phyloP scores from a whole-genome alignment of 2,329 filamentous ascomycete genomes.

The Microcyclospora tardicrescens region DNA sequence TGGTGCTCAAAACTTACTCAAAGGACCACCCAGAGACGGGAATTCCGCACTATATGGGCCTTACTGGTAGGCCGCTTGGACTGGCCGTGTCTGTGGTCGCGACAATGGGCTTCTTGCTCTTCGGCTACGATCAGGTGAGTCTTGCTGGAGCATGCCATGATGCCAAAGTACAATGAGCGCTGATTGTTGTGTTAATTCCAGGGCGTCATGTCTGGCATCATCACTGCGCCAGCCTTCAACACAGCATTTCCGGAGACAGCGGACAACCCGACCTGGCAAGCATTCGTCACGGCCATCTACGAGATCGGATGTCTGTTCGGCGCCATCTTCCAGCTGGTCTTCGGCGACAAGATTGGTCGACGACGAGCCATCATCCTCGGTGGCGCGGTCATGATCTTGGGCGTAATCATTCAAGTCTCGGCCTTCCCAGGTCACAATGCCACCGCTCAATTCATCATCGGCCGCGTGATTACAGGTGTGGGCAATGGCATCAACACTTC shows the following conservation, averaged over 20 bases:
- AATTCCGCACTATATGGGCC: slow-evolving; percentile 42
- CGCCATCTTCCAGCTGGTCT: slow-evolving; percentile 25
- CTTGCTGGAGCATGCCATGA: slow-evolving; percentile 1
- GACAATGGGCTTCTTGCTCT: slow-evolving; percentile 47
- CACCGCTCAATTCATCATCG: slow-evolving; percentile 40
- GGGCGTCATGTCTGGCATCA: slow-evolving; percentile 20
- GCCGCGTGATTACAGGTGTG: slow-evolving; percentile 39
- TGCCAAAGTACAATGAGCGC: not conserved
- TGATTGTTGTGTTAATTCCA: not conserved
- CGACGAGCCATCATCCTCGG: slow-evolving; percentile 31
- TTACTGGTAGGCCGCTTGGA: slow-evolving; percentile 45
- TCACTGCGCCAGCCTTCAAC: slow-evolving; percentile 24
- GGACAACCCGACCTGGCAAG: slow-evolving; percentile 34
- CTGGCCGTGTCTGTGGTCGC: slow-evolving; percentile 49
- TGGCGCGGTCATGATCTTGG: slow-evolving; percentile 30
- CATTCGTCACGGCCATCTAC: slow-evolving; percentile 40
- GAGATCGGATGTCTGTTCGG: slow-evolving; percentile 37
- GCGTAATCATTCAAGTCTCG: slow-evolving; percentile 29
- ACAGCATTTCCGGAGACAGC: slow-evolving; percentile 26
- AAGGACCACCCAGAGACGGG: slow-evolving; percentile 12
- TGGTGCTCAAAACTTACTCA: too few species aligned
- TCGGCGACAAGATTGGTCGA: slow-evolving; percentile 31
- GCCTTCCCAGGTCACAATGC: slow-evolving; percentile 21
- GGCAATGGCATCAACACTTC: slow-evolving; percentile 45
- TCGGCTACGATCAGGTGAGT: slow-evolving; percentile 7